Conservation (phyloP, 345 rosid species). For the Rhizophora mangle region DNA sequence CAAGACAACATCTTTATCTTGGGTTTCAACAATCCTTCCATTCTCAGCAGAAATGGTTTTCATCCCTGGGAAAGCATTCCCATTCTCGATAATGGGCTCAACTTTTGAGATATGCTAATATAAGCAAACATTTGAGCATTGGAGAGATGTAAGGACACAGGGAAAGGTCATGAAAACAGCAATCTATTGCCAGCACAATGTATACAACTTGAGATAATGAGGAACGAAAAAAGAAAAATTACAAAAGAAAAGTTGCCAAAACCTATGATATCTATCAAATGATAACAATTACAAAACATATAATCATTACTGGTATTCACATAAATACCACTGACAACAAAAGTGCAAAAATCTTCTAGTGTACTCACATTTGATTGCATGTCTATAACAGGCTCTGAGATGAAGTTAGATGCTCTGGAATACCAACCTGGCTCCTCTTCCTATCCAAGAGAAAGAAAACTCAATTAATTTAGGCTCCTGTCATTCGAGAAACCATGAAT, state of each 20-base stretch:
- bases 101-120: slow-evolving; percentile 54
- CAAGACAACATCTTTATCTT: slow-evolving; percentile 87
- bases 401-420: slow-evolving; percentile 75
- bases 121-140: slow-evolving; percentile 7
- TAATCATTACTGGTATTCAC: too few species aligned
- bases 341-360: neutral
- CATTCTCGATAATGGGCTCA: slow-evolving; percentile 56
- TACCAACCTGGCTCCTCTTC: slow-evolving; percentile 99
- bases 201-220: too few species aligned
- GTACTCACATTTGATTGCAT: slow-evolving; percentile 66
- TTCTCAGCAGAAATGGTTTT: slow-evolving; percentile 68
- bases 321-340: too few species aligned
- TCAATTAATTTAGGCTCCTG: slow-evolving; percentile 4
- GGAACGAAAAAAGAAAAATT: neutral
- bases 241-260: neutral
- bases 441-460: slow-evolving; percentile 33
- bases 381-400: slow-evolving; percentile 66
- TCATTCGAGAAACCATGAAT: slow-evolving; percentile 14
- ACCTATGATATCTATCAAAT: too few species aligned
- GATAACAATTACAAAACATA: too few species aligned
- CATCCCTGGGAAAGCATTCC: slow-evolving; percentile 51
- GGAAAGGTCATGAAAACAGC: neutral
- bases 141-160: neutral
- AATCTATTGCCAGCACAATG: too few species aligned
- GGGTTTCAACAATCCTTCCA: slow-evolving; percentile 60